Conservation (phyloP, 345 rosid species). For the Euphorbia pulcherrima region DNA sequence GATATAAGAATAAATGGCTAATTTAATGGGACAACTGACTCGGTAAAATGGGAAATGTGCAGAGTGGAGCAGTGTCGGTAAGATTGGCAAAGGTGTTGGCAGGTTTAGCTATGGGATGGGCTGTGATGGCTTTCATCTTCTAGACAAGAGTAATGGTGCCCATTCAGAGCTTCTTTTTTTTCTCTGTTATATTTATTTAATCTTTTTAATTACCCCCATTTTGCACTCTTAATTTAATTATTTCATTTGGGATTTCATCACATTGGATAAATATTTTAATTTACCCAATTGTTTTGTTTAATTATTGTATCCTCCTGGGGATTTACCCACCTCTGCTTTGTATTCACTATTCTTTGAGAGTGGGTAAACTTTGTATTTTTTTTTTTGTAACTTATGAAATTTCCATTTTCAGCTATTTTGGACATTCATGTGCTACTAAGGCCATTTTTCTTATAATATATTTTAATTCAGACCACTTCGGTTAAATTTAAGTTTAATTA, state of each 20-base stretch:
- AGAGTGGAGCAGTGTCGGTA: constrained; percentile 55
- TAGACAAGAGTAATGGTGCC: constrained; percentile 30
- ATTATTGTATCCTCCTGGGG: constrained; percentile 3
- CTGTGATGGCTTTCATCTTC: constrained; percentile 39
- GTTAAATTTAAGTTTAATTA: no score
- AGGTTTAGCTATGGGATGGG: constrained; percentile 53
- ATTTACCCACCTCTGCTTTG: constrained; percentile 1
- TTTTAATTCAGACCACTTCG: no score
- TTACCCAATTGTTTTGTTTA: constrained; percentile 22
- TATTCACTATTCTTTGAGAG: constrained; percentile 19
- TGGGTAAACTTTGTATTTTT: constrained; percentile 1
- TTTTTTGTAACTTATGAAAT: not conserved
- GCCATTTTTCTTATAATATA: no score
- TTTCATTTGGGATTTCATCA: not conserved
- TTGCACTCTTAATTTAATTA: not conserved
- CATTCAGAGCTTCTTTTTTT: not conserved
- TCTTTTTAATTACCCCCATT: no score
- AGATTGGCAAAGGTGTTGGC: constrained; percentile 37
- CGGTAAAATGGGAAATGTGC: constrained; percentile 20
- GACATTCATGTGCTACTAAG: not conserved
- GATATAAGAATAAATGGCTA: no score
- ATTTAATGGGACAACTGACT: no score
- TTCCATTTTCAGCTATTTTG: not conserved
- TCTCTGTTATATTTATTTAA: no score
- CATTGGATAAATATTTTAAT: constrained; percentile 14